Base-by-base conservation (phyloP, 1,139 yeast species). In the Ogataea hybrid region DNA sequence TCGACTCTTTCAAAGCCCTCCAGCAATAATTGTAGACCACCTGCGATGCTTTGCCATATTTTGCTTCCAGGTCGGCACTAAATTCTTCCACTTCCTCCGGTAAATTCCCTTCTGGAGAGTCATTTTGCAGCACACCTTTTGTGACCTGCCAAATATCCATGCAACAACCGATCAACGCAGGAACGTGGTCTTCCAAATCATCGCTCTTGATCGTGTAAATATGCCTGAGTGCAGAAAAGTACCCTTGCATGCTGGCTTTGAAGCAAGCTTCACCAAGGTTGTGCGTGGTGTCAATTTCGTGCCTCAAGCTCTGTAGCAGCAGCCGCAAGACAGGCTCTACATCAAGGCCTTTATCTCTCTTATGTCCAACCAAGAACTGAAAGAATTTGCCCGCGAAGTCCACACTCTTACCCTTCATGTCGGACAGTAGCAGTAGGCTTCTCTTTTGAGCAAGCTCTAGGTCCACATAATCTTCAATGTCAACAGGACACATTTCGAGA, bases 1-100 rank as follows among this genome's bases (percentile, higher is more conserved):
- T 75, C 0, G 90, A 77, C 50, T 88, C 96, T 52, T 86, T 87
- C n/a, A 87, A 69, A 0, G 88, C 78, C 59, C 94, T 78, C 94
- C 96, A 90, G 4, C 89, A 76, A 58, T 81, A 87, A 52, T 84
- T 84, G 15, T 75, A 63, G n/a, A 79, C 67, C n/a, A 79, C 63
- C 53, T 81, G 86, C 6, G 82, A 74, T 1, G 79, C 77, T 4
- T 77, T 74, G 14, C 83, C 77, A 45, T 69, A 73, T 36, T 56
- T 58, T 1, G 52, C 50, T 38, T 68, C 71, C 6, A 68, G 50
- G 23, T 62, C 68, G 0, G 59, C 49, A 10, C 63, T 66, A 32
- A 65, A 66, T 4, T 57, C 62, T 21, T 69, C 70, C 14, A 71
- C 53, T 25, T 66, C 72, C 10, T 67, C 67, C 1, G 81, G 79